These are phyloP conservation scores for Colletotrichum spaethianum DNA, from an alignment of 2,329 filamentous ascomycete genomes.

Conservation along the genomic window DNA sequence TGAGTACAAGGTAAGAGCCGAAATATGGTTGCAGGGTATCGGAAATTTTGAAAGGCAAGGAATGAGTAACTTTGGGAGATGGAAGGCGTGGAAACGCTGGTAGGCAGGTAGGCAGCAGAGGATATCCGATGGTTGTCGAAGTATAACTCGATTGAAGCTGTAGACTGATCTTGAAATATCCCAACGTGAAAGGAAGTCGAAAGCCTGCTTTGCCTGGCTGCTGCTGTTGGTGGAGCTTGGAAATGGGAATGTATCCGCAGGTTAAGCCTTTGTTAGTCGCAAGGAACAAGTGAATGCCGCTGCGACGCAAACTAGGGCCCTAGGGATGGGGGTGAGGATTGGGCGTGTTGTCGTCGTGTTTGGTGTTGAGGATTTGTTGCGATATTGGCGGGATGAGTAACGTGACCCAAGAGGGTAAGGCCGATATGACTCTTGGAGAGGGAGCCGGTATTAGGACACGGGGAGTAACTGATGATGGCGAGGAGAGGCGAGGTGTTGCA, in stretches of 20 bases:
- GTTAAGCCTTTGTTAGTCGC: conserved; percentile 49
- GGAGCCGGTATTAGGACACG: conserved; percentile 40
- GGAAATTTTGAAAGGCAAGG: conserved; percentile 18
- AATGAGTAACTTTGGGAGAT: conserved; percentile 30
- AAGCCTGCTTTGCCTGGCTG: conserved; percentile 34
- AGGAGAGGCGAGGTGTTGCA: conserved; percentile 30
- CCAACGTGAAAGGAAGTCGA: conserved; percentile 27
- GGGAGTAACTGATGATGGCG: conserved; percentile 39
- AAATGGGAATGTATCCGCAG: conserved; percentile 30
- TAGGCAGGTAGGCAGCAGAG: conserved; percentile 19
- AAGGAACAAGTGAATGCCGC: conserved; percentile 69
- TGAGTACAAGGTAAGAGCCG: conserved; percentile 34
- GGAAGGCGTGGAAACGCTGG: conserved; percentile 11
- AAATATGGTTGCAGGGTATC: conserved; percentile 32
- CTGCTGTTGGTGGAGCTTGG: conserved; percentile 22
- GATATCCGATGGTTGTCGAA: conserved; percentile 11
- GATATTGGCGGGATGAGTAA: conserved; percentile 36
- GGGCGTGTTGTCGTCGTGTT: conserved; percentile 16
- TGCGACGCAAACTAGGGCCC: conserved; percentile 48
- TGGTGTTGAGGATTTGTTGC: conserved; percentile 31
- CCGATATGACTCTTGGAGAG: conserved; percentile 40
- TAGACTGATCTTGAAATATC: conserved; percentile 21
- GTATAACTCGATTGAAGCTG: conserved; percentile 8
- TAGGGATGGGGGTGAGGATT: conserved; percentile 43
- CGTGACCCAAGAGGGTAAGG: conserved; percentile 33